Evolutionary conservation across 257 asterid genomes (phyloP), one percentile per base, ranked within the genome.

Genomic region (Rehmannia glutinosa): DNA sequence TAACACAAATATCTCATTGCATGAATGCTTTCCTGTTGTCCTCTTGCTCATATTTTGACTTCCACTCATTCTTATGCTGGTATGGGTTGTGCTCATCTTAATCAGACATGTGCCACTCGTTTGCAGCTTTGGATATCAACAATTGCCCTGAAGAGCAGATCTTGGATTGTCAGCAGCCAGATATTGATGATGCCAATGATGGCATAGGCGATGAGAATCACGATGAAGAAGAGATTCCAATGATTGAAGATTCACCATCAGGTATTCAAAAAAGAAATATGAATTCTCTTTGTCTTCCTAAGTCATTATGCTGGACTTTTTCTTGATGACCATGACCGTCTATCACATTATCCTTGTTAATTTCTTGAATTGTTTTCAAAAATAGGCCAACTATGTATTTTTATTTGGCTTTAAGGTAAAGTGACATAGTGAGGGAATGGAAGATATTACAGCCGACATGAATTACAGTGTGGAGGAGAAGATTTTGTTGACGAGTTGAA

Each of bases 61-160:
- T 35, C 17, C 20, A 24, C 76, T 63, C 57, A 55, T 71, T 70
- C 79, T 82, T 65, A 78, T n/a, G n/a, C n/a, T n/a, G n/a, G n/a
- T n/a, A n/a, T n/a, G n/a, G n/a, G n/a, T n/a, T n/a, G n/a, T n/a
- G n/a, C n/a, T n/a, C n/a, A n/a, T n/a, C n/a, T n/a, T n/a, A n/a
- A n/a, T n/a, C n/a, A n/a, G n/a, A n/a, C n/a, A n/a, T n/a, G n/a
- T n/a, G n/a, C n/a, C n/a, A n/a, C n/a, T n/a, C n/a, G n/a, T n/a
- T n/a, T n/a, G n/a, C n/a, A n/a, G n/a, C n/a, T n/a, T n/a, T n/a
- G n/a, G n/a, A n/a, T n/a, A n/a, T n/a, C n/a, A n/a, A 76, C 54
- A 73, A 73, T 42, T 70, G 76, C 60, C 89, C 91, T 7, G 96
- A 87, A 83, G 96, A 87, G 76, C 96, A 85, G 69, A 76, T 75